Evolutionary conservation across 345 rosid species (phyloP).

Genomic region (Balakata baccata): DNA sequence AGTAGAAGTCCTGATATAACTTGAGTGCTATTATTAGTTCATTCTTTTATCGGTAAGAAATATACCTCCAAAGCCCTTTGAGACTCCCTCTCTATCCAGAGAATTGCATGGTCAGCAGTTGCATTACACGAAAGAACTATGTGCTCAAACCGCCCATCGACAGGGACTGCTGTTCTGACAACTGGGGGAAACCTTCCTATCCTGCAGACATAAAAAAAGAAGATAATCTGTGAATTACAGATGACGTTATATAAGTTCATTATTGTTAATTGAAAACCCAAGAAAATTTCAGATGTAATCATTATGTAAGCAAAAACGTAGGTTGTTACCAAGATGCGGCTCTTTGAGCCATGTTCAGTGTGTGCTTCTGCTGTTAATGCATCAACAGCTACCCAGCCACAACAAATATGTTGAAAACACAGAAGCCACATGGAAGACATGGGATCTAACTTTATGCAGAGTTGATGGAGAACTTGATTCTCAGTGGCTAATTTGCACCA

Average conservation of each 20-base stretch:
- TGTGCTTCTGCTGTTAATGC: background rate
- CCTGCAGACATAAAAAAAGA: conserved; percentile 42
- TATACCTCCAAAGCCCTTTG: conserved; percentile 79
- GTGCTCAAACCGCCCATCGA: conserved; percentile 95
- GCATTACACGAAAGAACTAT: conserved; percentile 84
- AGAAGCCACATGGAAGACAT: background rate
- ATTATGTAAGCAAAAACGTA: background rate
- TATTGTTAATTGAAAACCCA: background rate
- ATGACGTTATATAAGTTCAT: too few relatives aligned
- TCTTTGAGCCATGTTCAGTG: too few relatives aligned
- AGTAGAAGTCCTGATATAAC: background rate
- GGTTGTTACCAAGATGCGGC: too few relatives aligned
- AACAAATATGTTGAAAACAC: background rate
- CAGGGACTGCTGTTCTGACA: conserved; percentile 97
- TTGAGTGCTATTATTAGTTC: background rate
- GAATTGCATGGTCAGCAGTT: conserved; percentile 76
- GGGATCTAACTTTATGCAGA: background rate
- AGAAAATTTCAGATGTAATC: background rate
- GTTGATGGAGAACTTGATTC: background rate
- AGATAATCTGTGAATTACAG: too few relatives aligned
- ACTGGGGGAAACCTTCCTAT: conserved; percentile 83
- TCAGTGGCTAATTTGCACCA: background rate
- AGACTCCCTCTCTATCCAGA: conserved; percentile 88
- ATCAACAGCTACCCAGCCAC: background rate
- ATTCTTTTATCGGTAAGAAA: conserved; percentile 7